Evolutionary conservation across 371 early-diverging fungal species (phyloP).

Genomic region (Mucor racemosus): DNA sequence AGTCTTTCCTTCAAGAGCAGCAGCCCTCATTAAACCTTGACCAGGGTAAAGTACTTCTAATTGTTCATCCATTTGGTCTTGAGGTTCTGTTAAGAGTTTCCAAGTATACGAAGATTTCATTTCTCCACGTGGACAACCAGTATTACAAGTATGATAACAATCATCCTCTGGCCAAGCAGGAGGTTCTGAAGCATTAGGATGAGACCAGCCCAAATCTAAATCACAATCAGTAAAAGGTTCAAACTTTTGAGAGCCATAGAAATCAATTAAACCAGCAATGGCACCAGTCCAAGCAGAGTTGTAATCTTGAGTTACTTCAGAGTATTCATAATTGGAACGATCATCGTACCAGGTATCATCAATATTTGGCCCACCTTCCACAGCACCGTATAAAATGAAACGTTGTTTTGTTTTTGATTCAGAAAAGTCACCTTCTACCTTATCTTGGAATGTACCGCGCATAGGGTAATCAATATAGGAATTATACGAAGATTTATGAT

Average conservation of each 20-base stretch:
- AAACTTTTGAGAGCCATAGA: conserved; percentile 52
- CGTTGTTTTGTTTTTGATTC: conserved; percentile 47
- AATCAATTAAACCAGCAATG: conserved; percentile 59
- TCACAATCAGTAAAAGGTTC: conserved; percentile 57
- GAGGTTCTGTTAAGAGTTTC: conserved; percentile 39
- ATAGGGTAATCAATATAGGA: conserved; percentile 61
- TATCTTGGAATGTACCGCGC: conserved; percentile 51
- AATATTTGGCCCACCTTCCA: conserved; percentile 56
- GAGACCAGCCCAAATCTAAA: conserved; percentile 60
- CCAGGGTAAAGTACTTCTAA: conserved; percentile 47
- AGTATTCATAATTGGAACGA: conserved; percentile 57
- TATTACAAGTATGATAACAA: conserved; percentile 63
- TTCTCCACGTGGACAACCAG: conserved; percentile 47
- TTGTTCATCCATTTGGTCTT: conserved; percentile 10
- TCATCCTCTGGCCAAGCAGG: conserved; percentile 51
- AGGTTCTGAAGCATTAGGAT: conserved; percentile 50
- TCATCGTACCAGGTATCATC: conserved; percentile 63
- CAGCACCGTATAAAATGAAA: conserved; percentile 62
- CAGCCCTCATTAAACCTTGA: conserved; percentile 36
- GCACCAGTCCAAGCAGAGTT: conserved; percentile 63
- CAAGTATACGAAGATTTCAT: conserved; percentile 53
- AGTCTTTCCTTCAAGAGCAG: conserved; percentile 32
- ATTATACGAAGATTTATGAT: conserved; percentile 64
- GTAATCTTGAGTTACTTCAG: conserved; percentile 65
- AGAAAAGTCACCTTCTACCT: conserved; percentile 54